These are phyloP conservation scores for Fusarium citri DNA, from an alignment of 2,329 filamentous ascomycete species.

Conservation along the genomic window DNA sequence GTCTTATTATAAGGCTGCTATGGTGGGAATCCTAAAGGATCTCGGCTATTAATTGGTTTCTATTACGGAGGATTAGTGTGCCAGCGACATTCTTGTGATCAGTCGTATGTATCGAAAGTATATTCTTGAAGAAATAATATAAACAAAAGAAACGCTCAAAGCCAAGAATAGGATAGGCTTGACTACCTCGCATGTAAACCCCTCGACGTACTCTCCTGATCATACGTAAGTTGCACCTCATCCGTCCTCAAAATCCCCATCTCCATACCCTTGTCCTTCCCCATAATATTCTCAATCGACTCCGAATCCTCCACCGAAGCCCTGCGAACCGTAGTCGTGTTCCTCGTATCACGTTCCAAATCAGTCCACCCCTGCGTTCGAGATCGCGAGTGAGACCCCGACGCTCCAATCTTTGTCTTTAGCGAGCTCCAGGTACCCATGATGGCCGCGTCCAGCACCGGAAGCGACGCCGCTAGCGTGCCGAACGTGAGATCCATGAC, in stretches of 20 bases:
- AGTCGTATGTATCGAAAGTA: not conserved
- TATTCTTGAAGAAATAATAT: not conserved
- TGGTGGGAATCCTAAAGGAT: too few relatives aligned
- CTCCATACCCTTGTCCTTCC: conserved; percentile 13
- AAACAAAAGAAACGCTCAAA: not conserved
- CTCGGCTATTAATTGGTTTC: not conserved
- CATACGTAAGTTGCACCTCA: conserved; percentile 17
- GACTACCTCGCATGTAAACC: not conserved
- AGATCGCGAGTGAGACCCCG: conserved; percentile 19
- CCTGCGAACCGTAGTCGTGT: not conserved
- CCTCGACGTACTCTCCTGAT: not conserved
- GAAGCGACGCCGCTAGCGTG: conserved; percentile 21
- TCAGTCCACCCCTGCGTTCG: conserved; percentile 30
- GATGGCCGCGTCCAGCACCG: conserved; percentile 25
- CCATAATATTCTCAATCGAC: conserved; percentile 23
- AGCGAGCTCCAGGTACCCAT: conserved; percentile 27
- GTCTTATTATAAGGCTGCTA: not conserved
- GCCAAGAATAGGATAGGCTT: not conserved
- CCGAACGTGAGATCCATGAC: conserved; percentile 24
- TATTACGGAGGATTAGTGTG: not conserved
- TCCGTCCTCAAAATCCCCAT: conserved; percentile 18
- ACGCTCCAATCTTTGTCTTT: conserved; percentile 24
- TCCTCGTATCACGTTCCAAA: conserved; percentile 8
- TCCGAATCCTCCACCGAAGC: not conserved
- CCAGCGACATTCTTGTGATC: not conserved